A percentile compares a stretch with the other conserved stretches of the same genome.
phyloP scores from a whole-genome alignment of 2,329 filamentous ascomycete species.

The Trichoderma harzianum region DNA sequence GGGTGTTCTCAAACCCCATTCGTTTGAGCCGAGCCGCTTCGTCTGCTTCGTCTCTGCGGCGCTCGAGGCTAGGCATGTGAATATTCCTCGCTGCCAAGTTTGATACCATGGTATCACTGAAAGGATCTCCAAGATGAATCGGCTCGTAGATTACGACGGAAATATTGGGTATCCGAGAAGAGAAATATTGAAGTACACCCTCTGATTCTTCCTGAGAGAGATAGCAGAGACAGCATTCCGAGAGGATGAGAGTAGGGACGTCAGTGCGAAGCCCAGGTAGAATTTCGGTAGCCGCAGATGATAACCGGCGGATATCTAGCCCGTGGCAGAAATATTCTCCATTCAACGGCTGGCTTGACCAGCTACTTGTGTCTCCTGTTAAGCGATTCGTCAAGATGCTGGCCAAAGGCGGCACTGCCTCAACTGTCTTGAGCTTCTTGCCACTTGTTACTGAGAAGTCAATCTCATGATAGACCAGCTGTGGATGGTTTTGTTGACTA shows the following conservation, averaged over 20 bases:
- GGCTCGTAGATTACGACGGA: conserved; percentile 83
- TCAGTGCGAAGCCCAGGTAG: conserved; percentile 47
- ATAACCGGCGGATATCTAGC: conserved; percentile 65
- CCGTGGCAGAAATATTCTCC: conserved; percentile 57
- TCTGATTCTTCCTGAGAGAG: conserved; percentile 64
- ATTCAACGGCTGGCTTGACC: conserved; percentile 40
- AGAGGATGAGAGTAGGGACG: conserved; percentile 79
- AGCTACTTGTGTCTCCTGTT: conserved; percentile 33
- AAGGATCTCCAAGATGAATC: conserved; percentile 76
- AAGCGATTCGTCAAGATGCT: conserved; percentile 37
- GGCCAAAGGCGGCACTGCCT: conserved; percentile 44
- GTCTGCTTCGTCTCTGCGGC: conserved; percentile 63
- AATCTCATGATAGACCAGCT: conserved; percentile 81
- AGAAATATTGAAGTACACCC: conserved; percentile 63
- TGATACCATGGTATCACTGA: conserved; percentile 86
- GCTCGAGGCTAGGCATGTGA: conserved; percentile 74
- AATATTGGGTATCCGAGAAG: conserved; percentile 45
- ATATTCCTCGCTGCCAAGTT: conserved; percentile 84
- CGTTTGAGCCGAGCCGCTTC: conserved; percentile 65
- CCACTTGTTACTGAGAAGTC: conserved; percentile 77
- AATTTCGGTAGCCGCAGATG: conserved; percentile 11
- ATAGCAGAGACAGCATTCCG: conserved; percentile 95
- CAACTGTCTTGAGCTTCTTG: conserved; percentile 58
- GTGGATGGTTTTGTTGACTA: conserved; percentile 35
- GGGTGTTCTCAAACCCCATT: conserved; percentile 58